phyloP scores from a whole-genome alignment of 1,139 yeast genomes.

The Kodamaea alishanica region DNA sequence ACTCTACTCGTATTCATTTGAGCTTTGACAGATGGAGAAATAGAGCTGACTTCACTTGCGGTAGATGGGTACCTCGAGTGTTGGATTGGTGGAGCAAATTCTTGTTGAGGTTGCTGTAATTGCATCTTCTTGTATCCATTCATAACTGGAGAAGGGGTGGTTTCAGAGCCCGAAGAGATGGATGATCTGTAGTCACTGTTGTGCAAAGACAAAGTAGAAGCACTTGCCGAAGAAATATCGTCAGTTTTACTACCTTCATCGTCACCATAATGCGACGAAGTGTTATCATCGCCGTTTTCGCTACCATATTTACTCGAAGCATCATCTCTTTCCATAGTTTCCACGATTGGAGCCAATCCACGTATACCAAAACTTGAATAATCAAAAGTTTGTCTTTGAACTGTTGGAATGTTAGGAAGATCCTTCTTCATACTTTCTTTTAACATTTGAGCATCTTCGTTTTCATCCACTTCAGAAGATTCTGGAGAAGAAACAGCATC shows the following conservation, averaged over 20 bases:
- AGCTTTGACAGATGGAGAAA: slow-evolving; percentile 11
- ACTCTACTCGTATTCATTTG: slow-evolving; percentile 1
- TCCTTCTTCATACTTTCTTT: slow-evolving; percentile 5
- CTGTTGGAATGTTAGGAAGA: slow-evolving; percentile 9
- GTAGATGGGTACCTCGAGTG: slow-evolving; percentile 11
- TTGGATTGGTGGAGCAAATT: neutral
- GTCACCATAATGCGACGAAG: slow-evolving; percentile 18
- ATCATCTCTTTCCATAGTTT: slow-evolving; percentile 25
- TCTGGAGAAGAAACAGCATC: slow-evolving; percentile 12
- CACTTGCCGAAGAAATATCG: slow-evolving; percentile 33
- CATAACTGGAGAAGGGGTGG: slow-evolving; percentile 14
- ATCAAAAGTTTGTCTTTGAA: slow-evolving; percentile 21
- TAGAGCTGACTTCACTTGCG: slow-evolving; percentile 14
- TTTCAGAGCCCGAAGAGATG: slow-evolving; percentile 17
- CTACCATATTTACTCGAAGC: slow-evolving; percentile 36
- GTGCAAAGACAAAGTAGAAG: slow-evolving; percentile 41
- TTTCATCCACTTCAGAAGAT: slow-evolving; percentile 14
- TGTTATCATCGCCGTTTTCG: slow-evolving; percentile 21
- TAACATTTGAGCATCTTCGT: slow-evolving; percentile 9
- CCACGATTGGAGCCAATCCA: slow-evolving; percentile 42
- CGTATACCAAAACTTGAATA: slow-evolving; percentile 31
- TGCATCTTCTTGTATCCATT: slow-evolving; percentile 11
- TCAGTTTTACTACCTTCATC: slow-evolving; percentile 15
- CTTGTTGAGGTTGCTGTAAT: slow-evolving; percentile 6
- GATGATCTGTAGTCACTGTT: slow-evolving; percentile 35